A percentile compares a stretch with the other conserved stretches of the same genome.
These are phyloP conservation scores for Macrocybe sp. DNA, from an alignment of 1,284 basidiomycete species.

Conservation along the genomic window DNA sequence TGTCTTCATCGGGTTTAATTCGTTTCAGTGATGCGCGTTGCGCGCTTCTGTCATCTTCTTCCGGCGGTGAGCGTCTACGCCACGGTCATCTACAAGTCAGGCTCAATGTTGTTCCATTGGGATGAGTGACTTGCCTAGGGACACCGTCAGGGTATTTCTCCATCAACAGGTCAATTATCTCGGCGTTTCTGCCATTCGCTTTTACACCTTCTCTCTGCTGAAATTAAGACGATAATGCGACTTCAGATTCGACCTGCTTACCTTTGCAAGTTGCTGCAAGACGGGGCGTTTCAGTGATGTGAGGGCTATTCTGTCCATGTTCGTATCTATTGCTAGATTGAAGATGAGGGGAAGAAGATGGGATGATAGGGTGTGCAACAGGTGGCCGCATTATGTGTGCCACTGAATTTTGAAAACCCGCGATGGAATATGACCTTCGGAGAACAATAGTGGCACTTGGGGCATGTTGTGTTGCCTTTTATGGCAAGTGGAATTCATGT, in stretches of 20 bases:
- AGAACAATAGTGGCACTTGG: no score
- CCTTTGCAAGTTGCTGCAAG: conserved; percentile 14
- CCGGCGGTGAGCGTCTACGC: no score
- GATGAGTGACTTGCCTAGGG: conserved; percentile 9
- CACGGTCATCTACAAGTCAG: no score
- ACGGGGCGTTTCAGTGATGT: conserved; percentile 8
- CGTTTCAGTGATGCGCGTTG: no score
- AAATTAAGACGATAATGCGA: not conserved
- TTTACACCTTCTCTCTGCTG: conserved; percentile 20
- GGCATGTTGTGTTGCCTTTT: no score
- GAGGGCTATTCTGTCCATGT: conserved; percentile 7
- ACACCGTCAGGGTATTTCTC: conserved; percentile 20
- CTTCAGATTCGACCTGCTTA: conserved; percentile 1
- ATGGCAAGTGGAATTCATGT: no score
- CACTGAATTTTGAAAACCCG: not conserved
- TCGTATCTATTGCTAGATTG: no score
- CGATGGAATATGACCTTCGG: no score
- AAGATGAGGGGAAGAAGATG: no score
- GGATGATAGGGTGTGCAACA: no score
- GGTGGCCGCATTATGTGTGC: not conserved
- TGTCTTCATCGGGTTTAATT: no score
- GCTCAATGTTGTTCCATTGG: no score
- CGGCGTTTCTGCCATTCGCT: conserved; percentile 22
- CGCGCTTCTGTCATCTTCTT: not conserved
- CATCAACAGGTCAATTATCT: conserved; percentile 23